Evolutionary conservation across 2,329 filamentous ascomycete genomes (phyloP), one percentile per base, ranked within the genome.

Genomic region (Fusarium pseudograminearum): DNA sequence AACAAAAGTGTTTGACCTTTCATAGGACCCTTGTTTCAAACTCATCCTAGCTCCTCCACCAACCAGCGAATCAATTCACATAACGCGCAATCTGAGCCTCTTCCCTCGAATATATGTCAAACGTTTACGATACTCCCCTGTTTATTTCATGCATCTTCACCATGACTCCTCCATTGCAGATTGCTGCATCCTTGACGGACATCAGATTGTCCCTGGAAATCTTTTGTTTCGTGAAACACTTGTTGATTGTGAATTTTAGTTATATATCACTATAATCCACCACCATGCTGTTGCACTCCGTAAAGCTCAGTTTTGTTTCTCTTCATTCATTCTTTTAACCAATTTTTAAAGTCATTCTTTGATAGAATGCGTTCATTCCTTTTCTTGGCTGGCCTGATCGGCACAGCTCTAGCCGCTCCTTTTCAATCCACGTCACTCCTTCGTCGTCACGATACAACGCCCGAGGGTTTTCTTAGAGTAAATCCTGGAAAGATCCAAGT

Each of bases 401-500:
- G 65, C 24, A 61, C 63, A 15, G 65, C 52, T 9, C 8, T 66
- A n/a, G 69, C 74, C 54, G 58, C 63, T 57, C 67, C 69, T 50
- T 72, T 64, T 1, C 45, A 63, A 10, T 10, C 47, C 4, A 24
- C 54, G 4, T 36, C 67, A 2, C 42, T 70, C 12, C 26, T 61
- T 54, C 48, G 57, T 12, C 57, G 67, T 20, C 46, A 57, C 6
- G 55, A 65, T 15, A 52, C 62, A 9, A 74, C 70, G 3, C 34
- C 57, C 4, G 36, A 70, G n/a, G 71, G 67, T 5, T 79, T 79
- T 46, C 80, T 79, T 15, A 67, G 76, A 28, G 78, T 71, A 1
- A 65, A 58, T 4, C 78, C 81, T 0, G 79, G 80, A 24, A 71
- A 81, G 15, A 66, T 83, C 7, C 57, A 80, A 22, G 73, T 83